Conservation (phyloP, 805 yeast genomes). For the Spencermartinsiella europaea region DNA sequence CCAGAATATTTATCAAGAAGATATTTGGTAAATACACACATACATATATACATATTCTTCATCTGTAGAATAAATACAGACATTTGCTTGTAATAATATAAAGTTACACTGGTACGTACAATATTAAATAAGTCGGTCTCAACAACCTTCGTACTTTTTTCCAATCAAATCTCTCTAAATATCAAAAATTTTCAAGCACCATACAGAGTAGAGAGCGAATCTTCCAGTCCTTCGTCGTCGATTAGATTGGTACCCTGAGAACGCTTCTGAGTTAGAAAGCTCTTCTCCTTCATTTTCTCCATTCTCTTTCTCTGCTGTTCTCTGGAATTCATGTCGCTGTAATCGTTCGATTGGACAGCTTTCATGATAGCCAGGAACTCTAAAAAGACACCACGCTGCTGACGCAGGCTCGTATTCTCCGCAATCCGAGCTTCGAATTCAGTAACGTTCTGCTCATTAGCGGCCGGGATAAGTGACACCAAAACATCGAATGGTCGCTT, state of each 20-base stretch:
- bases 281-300: slow-evolving; percentile 15
- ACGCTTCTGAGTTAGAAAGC: slow-evolving; percentile 17
- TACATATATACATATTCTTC: too few relatives aligned
- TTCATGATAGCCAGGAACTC: slow-evolving; percentile 68
- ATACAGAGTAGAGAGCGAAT: slow-evolving; percentile 19
- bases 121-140: too few relatives aligned
- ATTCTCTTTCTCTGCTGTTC: slow-evolving; percentile 25
- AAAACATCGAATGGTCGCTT: slow-evolving; percentile 62
- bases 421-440: slow-evolving; percentile 60
- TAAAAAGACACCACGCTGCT: slow-evolving; percentile 72
- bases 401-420: slow-evolving; percentile 60
- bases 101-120: too few relatives aligned
- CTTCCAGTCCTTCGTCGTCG: slow-evolving; percentile 24
- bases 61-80: too few relatives aligned
- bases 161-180: too few relatives aligned
- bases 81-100: too few relatives aligned
- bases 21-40: slow-evolving; percentile 60
- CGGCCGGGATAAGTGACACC: slow-evolving; percentile 43
- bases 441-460: slow-evolving; percentile 51
- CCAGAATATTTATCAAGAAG: slow-evolving; percentile 91
- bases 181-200: too few relatives aligned
- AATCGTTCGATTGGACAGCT: slow-evolving; percentile 30
- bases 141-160: too few relatives aligned
- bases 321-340: slow-evolving; percentile 39
- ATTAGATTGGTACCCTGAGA: slow-evolving; percentile 21